Percentiles rank a stretch among this genome's conserved stretches.
Evolutionary conservation across 2,329 filamentous ascomycete genomes (phyloP).

Genomic region (Talaromyces sp.): DNA sequence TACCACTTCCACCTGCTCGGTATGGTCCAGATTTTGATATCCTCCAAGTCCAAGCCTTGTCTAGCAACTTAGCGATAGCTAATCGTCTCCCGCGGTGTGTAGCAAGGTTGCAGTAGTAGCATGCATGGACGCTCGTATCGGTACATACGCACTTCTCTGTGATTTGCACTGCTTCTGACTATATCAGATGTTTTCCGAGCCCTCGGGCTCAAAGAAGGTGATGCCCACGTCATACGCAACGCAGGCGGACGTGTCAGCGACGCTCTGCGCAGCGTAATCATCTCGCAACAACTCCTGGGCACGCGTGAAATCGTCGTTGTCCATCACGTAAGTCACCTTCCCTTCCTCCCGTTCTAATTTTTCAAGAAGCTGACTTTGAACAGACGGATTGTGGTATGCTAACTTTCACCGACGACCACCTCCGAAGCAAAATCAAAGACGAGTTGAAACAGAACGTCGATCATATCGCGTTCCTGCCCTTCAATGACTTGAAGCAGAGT

Average conservation of each 20-base stretch:
- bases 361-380: constrained; percentile 54
- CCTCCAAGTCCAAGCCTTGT: too few species aligned
- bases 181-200: constrained; percentile 59
- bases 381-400: constrained; percentile 68
- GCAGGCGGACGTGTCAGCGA: constrained; percentile 66
- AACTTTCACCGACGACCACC: constrained; percentile 49
- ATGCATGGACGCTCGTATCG: constrained; percentile 73
- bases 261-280: constrained; percentile 69
- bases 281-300: constrained; percentile 74
- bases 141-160: constrained; percentile 17
- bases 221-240: constrained; percentile 76
- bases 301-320: constrained; percentile 72
- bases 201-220: constrained; percentile 68
- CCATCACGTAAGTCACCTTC: constrained; percentile 27
- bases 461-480: constrained; percentile 62
- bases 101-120: constrained; percentile 53
- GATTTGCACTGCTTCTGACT: neutral
- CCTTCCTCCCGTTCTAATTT: neutral
- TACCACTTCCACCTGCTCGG: constrained; percentile 64
- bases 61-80: neutral
- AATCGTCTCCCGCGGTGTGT: neutral
- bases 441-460: constrained; percentile 47
- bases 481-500: constrained; percentile 61
- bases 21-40: constrained; percentile 31
- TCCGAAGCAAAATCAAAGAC: constrained; percentile 58